Conservation (phyloP, 2,329 filamentous ascomycete species). For the Alternaria angustiovoidea region DNA sequence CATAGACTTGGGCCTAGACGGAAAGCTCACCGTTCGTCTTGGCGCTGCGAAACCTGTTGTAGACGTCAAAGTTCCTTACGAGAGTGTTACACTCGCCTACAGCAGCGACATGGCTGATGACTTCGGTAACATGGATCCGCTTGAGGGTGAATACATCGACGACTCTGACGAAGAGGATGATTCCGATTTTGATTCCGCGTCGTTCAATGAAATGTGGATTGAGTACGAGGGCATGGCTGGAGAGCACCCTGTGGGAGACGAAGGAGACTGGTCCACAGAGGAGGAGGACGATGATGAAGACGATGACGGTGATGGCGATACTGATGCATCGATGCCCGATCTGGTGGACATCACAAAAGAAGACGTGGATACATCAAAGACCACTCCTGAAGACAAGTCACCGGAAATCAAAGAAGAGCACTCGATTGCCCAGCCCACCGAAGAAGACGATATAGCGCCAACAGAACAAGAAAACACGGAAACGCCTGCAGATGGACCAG, state of each 20-base stretch:
- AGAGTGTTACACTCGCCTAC: slow-evolving; percentile 60
- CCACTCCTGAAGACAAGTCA: slow-evolving; percentile 45
- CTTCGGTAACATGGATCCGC: slow-evolving; percentile 30
- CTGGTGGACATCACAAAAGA: slow-evolving; percentile 24
- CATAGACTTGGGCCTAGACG: slow-evolving; percentile 62
- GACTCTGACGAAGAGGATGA: slow-evolving; percentile 45
- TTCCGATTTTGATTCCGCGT: slow-evolving; percentile 44
- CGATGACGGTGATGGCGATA: slow-evolving; percentile 42
- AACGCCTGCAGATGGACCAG: slow-evolving; percentile 10
- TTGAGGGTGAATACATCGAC: slow-evolving; percentile 42
- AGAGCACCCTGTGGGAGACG: slow-evolving; percentile 39
- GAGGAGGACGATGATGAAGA: slow-evolving; percentile 43
- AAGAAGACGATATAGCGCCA: slow-evolving; percentile 5
- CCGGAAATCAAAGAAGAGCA: slow-evolving; percentile 33
- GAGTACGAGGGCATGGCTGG: slow-evolving; percentile 51
- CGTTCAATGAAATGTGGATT: slow-evolving; percentile 49
- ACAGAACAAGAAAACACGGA: slow-evolving; percentile 21
- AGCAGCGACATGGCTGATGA: slow-evolving; percentile 53
- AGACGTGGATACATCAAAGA: slow-evolving; percentile 42
- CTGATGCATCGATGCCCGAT: slow-evolving; percentile 46
- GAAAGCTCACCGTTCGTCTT: slow-evolving; percentile 62
- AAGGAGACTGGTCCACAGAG: slow-evolving; percentile 50
- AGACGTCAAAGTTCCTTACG: slow-evolving; percentile 60
- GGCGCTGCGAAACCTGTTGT: slow-evolving; percentile 58
- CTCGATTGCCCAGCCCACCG: slow-evolving; percentile 7